phyloP scores from a whole-genome alignment of 106 monocot species.

The Triglochin maritima region DNA sequence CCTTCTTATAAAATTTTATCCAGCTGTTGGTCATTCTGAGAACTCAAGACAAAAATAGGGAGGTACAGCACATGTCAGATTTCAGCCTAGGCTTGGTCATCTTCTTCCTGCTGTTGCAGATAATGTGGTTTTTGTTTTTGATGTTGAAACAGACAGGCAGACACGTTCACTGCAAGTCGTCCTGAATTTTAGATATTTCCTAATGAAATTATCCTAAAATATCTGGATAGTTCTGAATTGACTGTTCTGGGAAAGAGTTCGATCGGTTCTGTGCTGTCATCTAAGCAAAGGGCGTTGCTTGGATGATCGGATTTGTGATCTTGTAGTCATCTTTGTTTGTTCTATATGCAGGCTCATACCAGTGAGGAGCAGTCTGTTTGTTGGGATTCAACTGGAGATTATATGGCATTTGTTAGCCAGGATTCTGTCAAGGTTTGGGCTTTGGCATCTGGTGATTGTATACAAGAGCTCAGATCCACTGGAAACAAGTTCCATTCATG shows the following conservation, averaged over 20 bases:
- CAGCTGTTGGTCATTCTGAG: background rate
- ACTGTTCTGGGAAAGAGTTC: slow-evolving; percentile 6
- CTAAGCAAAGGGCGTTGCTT: slow-evolving; percentile 72
- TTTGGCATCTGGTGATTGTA: slow-evolving; percentile 40
- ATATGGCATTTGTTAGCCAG: slow-evolving; percentile 69
- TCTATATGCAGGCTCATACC: slow-evolving; percentile 45
- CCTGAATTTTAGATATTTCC: background rate
- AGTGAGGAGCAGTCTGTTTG: slow-evolving; percentile 62
- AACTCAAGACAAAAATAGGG: slow-evolving; percentile 8
- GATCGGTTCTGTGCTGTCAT: slow-evolving; percentile 91
- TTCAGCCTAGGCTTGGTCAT: slow-evolving; percentile 82
- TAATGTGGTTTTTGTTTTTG: slow-evolving; percentile 57
- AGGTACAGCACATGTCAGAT: slow-evolving; percentile 67
- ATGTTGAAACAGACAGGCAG: slow-evolving; percentile 55
- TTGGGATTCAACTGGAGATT: slow-evolving; percentile 83
- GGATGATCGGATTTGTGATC: too few species aligned
- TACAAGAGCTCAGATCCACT: slow-evolving; percentile 64
- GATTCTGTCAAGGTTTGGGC: slow-evolving; percentile 82
- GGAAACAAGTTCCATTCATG: slow-evolving; percentile 87
- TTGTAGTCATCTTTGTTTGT: background rate
- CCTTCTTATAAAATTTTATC: background rate
- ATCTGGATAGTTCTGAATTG: too few species aligned
- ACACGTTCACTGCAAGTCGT: slow-evolving; percentile 37
- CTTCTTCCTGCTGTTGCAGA: slow-evolving; percentile 72
- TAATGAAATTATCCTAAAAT: too few species aligned